Evolutionary conservation across 2,329 filamentous ascomycete genomes (phyloP).

Genomic region (Tolypocladium tundrense): DNA sequence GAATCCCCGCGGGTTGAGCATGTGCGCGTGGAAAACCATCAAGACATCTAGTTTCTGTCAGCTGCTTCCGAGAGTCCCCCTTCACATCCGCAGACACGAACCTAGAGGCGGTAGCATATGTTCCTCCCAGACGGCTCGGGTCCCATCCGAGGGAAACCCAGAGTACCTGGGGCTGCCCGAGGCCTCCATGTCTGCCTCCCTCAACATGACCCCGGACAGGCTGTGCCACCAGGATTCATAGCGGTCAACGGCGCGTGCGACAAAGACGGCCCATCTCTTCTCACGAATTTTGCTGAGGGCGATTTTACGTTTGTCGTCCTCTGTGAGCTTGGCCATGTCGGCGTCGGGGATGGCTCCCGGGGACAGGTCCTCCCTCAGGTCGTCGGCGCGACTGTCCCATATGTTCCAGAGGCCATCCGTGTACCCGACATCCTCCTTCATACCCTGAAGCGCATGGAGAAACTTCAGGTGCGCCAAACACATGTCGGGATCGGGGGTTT

Average conservation of each 20-base stretch:
- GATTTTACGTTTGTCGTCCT: conserved; percentile 16
- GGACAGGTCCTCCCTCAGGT: conserved; percentile 1
- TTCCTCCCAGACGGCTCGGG: conserved; percentile 22
- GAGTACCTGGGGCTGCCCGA: conserved; percentile 14
- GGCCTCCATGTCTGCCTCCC: conserved; percentile 23
- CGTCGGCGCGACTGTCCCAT: conserved; percentile 32
- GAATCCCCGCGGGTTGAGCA: conserved; percentile 66
- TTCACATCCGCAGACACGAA: conserved; percentile 14
- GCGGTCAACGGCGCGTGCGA: conserved; percentile 56
- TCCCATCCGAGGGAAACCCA: conserved; percentile 17
- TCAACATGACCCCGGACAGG: conserved; percentile 19
- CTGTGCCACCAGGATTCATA: conserved; percentile 57
- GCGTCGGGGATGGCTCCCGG: conserved; percentile 2
- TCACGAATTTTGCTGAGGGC: conserved; percentile 47
- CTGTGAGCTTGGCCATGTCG: conserved; percentile 11
- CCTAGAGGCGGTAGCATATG: conserved; percentile 48
- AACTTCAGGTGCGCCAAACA: conserved; percentile 68
- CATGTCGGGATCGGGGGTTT: conserved; percentile 26
- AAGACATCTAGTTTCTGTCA: conserved; percentile 47
- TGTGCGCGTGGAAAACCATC: conserved; percentile 72
- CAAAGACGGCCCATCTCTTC: conserved; percentile 64
- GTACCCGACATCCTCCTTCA: conserved; percentile 58
- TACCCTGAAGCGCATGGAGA: conserved; percentile 53
- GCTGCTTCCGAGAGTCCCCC: not conserved
- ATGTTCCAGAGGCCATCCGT: conserved; percentile 59